Evolutionary conservation across 2,329 filamentous ascomycete genomes (phyloP), one percentile per base, ranked within the genome.

Genomic region (Dothistroma septosporum): DNA sequence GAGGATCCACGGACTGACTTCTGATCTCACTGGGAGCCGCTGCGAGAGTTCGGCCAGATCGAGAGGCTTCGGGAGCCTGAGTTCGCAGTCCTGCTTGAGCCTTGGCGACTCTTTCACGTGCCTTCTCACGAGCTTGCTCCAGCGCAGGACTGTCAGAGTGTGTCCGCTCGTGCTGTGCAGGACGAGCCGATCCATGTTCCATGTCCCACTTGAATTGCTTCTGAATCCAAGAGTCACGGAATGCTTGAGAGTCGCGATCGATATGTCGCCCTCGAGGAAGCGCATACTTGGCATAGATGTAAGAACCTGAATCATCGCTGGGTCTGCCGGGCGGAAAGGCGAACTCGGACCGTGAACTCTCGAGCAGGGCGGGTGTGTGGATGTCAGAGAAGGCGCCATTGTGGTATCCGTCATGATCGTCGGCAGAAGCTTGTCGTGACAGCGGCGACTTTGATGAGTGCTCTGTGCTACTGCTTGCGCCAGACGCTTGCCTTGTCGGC

Each of bases 251-350:
- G 44, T 85, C 82, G 61, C 91, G 83, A 63, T 95, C 87, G 7
- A 95, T 76, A 35, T 83, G 82, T 73, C 94, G 90, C 14, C 93
- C 93, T 63, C 93, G 85, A 0, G 94, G 93, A 32, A 97, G 80
- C 1, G 85, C 80, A 56, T 92, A 96, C 62, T 90, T 95, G 8
- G 91, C 88, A 73, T 97, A 94, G 16, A 90, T 89, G 73, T 96
- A 96, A 0, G 92, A 91, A 0, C 88, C 82, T 59, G 57, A 63
- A 11, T 63, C 59, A 10, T 54, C 63, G 14, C 57, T 64, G 4
- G 62, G 62, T 8, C 63, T 64, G 32, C 46, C 55, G 5, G 50
- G 33, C 35, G 56, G 47, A n/a, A 58, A 58, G 2, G 16, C 19
- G 31, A 46, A 21, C 35, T 46, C 55, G 9, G 50, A 53, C 8